Percentiles rank a stretch among this genome's conserved stretches.
Conservation (phyloP, 1,139 yeast species). For the Suhomyces atakaporum region DNA sequence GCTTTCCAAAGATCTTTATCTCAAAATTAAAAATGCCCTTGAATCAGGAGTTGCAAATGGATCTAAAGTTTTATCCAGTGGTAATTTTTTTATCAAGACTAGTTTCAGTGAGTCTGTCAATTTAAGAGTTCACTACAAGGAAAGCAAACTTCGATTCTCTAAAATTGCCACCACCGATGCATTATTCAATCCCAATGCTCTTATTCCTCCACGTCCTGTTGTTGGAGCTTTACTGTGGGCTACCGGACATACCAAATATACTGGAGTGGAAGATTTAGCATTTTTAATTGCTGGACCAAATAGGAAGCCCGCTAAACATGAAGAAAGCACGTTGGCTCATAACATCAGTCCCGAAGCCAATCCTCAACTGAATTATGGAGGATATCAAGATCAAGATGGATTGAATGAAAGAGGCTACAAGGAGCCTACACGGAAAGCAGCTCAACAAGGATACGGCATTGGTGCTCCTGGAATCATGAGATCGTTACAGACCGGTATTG, state of each 20-base stretch:
- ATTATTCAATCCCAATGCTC: conserved; percentile 59
- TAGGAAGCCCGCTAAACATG: conserved; percentile 53
- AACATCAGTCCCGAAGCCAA: conserved; percentile 55
- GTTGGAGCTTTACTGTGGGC: conserved; percentile 87
- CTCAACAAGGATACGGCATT: conserved; percentile 27
- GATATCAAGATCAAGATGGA: conserved; percentile 14
- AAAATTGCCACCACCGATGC: conserved; percentile 42
- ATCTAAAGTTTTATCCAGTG: conserved; percentile 57
- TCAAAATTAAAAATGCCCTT: conserved; percentile 26
- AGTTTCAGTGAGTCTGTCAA: conserved; percentile 55
- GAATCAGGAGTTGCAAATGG: conserved; percentile 25
- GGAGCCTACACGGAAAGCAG: conserved; percentile 48
- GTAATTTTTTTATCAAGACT: conserved; percentile 69
- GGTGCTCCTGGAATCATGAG: conserved; percentile 46
- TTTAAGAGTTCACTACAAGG: conserved; percentile 41
- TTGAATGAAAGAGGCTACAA: conserved; percentile 42
- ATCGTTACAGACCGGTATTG: conserved; percentile 54
- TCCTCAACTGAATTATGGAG: conserved; percentile 34
- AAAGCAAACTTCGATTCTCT: conserved; percentile 32
- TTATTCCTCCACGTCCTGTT: conserved; percentile 78
- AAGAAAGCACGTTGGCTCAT: conserved; percentile 58
- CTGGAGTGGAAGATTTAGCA: conserved; percentile 60
- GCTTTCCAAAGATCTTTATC: conserved; percentile 35
- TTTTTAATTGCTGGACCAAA: conserved; percentile 61
- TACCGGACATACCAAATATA: conserved; percentile 63